Conservation (phyloP, 2,329 filamentous ascomycete species). For the Epicoccum nigrum region DNA sequence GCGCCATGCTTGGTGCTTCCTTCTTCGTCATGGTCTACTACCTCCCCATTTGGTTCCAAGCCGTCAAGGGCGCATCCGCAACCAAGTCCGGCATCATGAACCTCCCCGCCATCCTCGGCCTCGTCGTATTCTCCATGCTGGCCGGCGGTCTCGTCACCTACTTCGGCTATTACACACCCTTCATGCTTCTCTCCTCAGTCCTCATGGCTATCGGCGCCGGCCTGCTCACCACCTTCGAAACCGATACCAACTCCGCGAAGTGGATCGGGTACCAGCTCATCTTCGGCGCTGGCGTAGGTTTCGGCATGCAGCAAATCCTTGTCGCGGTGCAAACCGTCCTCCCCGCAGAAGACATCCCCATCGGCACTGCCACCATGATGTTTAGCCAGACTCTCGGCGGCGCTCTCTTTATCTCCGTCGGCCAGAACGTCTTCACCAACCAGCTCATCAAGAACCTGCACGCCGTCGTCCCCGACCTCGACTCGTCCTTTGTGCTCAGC, state of each 20-base stretch:
- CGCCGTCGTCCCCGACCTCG: slow-evolving; percentile 48
- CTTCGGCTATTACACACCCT: slow-evolving; percentile 58
- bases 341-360: slow-evolving; percentile 51
- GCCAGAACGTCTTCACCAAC: slow-evolving; percentile 59
- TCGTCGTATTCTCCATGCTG: slow-evolving; percentile 53
- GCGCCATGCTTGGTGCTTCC: slow-evolving; percentile 49
- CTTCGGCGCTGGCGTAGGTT: slow-evolving; percentile 52
- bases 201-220: slow-evolving; percentile 56
- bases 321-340: slow-evolving; percentile 55
- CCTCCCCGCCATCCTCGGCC: slow-evolving; percentile 53
- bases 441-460: slow-evolving; percentile 52
- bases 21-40: slow-evolving; percentile 56
- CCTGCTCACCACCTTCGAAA: slow-evolving; percentile 52
- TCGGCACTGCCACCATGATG: slow-evolving; percentile 57
- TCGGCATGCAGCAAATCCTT: slow-evolving; percentile 57
- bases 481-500: slow-evolving; percentile 51
- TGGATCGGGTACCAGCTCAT: slow-evolving; percentile 51
- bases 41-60: slow-evolving; percentile 57
- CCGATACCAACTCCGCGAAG: slow-evolving; percentile 44
- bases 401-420: slow-evolving; percentile 57
- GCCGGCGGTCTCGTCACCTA: slow-evolving; percentile 48
- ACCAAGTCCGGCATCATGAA: slow-evolving; percentile 57
- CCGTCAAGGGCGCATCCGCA: slow-evolving; percentile 55
- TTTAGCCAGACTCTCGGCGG: slow-evolving; percentile 57
- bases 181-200: slow-evolving; percentile 51